Base-by-base conservation (phyloP, 768 basidiomycete species). In the Lepiota brunneoincarnata region DNA sequence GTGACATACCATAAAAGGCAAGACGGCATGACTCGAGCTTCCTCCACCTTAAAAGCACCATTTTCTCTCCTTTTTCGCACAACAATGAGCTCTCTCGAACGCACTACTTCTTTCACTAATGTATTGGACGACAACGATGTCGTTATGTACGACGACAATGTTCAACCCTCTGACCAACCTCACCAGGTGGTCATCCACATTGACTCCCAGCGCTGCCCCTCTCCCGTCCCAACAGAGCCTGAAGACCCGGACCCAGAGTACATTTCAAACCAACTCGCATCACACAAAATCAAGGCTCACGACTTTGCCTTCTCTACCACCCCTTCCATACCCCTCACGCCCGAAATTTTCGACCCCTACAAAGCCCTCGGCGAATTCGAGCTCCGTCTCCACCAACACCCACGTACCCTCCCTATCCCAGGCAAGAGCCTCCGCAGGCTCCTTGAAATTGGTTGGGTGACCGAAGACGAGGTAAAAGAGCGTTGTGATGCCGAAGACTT, bases 331-430 rank as follows among this genome's bases (percentile, higher is more conserved):
- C 56, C 59, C 36, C 18, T 55, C 23, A 54, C 64, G 4, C 53
- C 67, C 2, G 76, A 75, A 46, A 61, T 73, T 4, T 78, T 75
- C 43, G 72, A 76, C 55, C 75, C 66, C 14, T 68, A 64, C 52
- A 63, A 61, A 23, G 74, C 60, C 7, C 61, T 78, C 6, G 61
- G 68, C 3, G 75, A 78, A 49, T 69, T 69, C 47, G 77, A 78
- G 23, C 75, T 69, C 51, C 68, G 72, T 1, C 66, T 75, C 49
- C 37, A 61, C 2, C 67, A 69, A 26, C 17, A 49, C 1, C 62
- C 64, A 0, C 69, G 72, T 26, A 63, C 53, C 1, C 51, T 61
- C 14, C 68, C 77, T 2, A 64, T 79, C 12, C 39, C 63, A 2
- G 77, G 75, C 6, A 72, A 70, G 43, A 67, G 65, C 2, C 58